Conservation (phyloP, 2,329 filamentous ascomycete species). For the Stachybotrys echinatus region DNA sequence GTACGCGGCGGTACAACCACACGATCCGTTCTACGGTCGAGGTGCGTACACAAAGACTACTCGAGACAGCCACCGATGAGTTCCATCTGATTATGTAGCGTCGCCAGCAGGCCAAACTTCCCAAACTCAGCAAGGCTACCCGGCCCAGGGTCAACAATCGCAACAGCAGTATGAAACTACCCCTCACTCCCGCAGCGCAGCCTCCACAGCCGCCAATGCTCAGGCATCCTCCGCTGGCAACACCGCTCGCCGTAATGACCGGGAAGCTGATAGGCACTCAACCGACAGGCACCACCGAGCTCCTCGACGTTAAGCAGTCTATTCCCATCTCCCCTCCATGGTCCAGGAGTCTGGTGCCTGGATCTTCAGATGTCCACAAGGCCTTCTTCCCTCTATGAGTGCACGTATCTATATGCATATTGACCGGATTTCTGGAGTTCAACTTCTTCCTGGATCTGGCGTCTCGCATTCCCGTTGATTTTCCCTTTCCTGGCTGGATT, state of each 20-base stretch:
- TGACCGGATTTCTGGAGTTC: conserved; percentile 20
- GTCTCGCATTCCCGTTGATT: conserved; percentile 16
- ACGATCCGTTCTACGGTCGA: conserved; percentile 53
- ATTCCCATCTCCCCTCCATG: background rate
- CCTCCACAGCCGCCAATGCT: conserved; percentile 30
- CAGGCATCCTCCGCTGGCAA: conserved; percentile 31
- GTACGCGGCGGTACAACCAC: conserved; percentile 37
- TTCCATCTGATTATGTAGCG: conserved; percentile 43
- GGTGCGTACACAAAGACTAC: conserved; percentile 46
- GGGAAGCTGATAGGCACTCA: conserved; percentile 34
- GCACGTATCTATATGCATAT: conserved; percentile 17
- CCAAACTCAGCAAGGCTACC: conserved; percentile 29
- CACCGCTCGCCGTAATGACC: conserved; percentile 34
- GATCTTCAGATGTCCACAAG: background rate
- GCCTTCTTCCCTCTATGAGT: conserved; percentile 9
- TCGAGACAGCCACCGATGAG: conserved; percentile 9
- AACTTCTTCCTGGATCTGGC: conserved; percentile 19
- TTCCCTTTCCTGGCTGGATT: conserved; percentile 15
- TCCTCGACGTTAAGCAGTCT: conserved; percentile 26
- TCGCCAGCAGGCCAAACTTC: conserved; percentile 42
- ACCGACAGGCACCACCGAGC: conserved; percentile 33
- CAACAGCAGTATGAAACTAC: conserved; percentile 40
- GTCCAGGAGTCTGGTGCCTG: background rate
- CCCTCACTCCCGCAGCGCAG: conserved; percentile 32
- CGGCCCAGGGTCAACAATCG: conserved; percentile 32